Conservation (phyloP, 2,329 filamentous ascomycete genomes). For the Penicillium crustosum region DNA sequence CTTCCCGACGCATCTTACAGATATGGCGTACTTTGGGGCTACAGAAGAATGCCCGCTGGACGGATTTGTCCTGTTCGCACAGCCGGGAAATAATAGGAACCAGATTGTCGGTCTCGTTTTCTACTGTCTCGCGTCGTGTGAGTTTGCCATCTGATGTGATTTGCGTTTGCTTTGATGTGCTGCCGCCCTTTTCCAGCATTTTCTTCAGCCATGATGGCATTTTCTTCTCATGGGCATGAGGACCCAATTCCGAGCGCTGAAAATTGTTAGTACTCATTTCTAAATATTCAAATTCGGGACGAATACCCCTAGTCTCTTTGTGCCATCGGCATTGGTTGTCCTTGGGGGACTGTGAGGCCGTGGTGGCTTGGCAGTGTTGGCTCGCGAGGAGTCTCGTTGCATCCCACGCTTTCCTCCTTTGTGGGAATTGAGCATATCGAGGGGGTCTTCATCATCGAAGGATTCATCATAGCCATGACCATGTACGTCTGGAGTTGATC, state of each 20-base stretch:
- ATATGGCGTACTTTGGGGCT: conserved; percentile 74
- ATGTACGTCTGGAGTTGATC: conserved; percentile 1
- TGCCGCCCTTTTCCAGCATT: conserved; percentile 61
- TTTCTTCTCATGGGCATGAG: conserved; percentile 68
- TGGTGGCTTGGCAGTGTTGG: conserved; percentile 14
- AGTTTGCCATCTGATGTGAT: conserved; percentile 47
- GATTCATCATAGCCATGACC: conserved; percentile 7
- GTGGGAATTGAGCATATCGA: neutral
- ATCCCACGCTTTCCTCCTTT: conserved; percentile 18
- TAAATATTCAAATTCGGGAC: neutral
- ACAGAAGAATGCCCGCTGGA: conserved; percentile 75
- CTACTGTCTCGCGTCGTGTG: conserved; percentile 43
- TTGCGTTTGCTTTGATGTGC: conserved; percentile 55
- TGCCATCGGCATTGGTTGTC: conserved; percentile 16
- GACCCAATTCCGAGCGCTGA: conserved; percentile 64
- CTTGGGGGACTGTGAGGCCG: conserved; percentile 18
- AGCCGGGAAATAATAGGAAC: conserved; percentile 64
- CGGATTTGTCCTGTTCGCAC: conserved; percentile 62
- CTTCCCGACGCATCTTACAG: conserved; percentile 77
- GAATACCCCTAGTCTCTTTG: conserved; percentile 35
- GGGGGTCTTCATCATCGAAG: conserved; percentile 13
- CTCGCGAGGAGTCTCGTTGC: conserved; percentile 15
- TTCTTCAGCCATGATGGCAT: conserved; percentile 71
- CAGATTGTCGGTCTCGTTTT: conserved; percentile 54
- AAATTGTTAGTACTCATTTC: conserved; percentile 18